A percentile compares a stretch with the other conserved stretches of the same genome.
These are phyloP conservation scores for Fusarium nurragi DNA, from an alignment of 2,329 filamentous ascomycete species.

Conservation along the genomic window DNA sequence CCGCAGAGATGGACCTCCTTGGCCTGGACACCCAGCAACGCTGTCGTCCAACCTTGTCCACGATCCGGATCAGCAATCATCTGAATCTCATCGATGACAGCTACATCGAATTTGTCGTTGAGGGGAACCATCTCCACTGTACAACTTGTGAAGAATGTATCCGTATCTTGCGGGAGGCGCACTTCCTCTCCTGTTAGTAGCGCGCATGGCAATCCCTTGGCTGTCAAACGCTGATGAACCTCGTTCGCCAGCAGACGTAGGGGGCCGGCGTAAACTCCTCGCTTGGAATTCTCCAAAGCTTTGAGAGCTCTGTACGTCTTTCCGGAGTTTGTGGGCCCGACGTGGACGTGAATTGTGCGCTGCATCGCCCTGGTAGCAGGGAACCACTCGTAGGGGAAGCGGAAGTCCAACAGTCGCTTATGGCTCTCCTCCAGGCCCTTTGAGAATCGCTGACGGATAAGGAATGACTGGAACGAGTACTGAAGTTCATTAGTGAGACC, in stretches of 20 bases:
- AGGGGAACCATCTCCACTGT: slow-evolving; percentile 87
- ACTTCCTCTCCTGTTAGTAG: slow-evolving; percentile 93
- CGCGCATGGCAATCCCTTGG: slow-evolving; percentile 79
- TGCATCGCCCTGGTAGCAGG: slow-evolving; percentile 82
- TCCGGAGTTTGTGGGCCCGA: slow-evolving; percentile 96
- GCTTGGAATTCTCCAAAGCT: slow-evolving; percentile 77
- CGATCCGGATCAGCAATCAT: slow-evolving; percentile 86
- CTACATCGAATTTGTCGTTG: slow-evolving; percentile 76
- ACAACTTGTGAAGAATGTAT: slow-evolving; percentile 77
- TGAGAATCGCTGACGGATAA: slow-evolving; percentile 67
- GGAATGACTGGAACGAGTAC: slow-evolving; percentile 74
- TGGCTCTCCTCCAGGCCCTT: slow-evolving; percentile 67
- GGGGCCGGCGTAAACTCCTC: slow-evolving; percentile 90
- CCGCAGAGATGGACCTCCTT: slow-evolving; percentile 94
- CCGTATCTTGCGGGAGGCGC: slow-evolving; percentile 68
- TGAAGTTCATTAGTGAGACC: slow-evolving; percentile 68
- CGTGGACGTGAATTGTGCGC: slow-evolving; percentile 88
- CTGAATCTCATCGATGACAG: slow-evolving; percentile 98
- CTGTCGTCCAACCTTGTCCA: slow-evolving; percentile 95
- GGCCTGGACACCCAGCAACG: slow-evolving; percentile 85
- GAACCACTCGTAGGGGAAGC: slow-evolving; percentile 94
- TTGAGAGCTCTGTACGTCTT: slow-evolving; percentile 97
- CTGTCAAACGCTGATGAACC: slow-evolving; percentile 86
- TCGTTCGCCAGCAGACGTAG: slow-evolving; percentile 90
- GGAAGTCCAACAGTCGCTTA: slow-evolving; percentile 76